Conservation (phyloP, 2,329 filamentous ascomycete species). For the Erysiphe pisi region DNA sequence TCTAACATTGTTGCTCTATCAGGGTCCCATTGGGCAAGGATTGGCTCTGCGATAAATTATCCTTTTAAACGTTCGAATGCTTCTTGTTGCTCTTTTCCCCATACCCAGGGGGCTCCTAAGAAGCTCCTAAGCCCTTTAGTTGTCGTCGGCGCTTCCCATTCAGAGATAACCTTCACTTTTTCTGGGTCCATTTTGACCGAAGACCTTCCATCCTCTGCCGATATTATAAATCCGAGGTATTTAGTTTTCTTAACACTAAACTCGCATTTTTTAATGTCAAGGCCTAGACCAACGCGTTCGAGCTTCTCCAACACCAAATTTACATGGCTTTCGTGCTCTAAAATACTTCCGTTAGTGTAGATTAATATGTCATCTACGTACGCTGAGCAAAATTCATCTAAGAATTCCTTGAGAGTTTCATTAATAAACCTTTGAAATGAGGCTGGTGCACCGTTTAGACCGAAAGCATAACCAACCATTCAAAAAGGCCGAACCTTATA, state of each 20-base stretch:
- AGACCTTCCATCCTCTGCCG: neutral
- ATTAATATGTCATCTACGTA: constrained; percentile 8
- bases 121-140: neutral
- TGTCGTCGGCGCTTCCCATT: constrained; percentile 1
- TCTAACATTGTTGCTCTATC: neutral
- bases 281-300: neutral
- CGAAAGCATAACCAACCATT: constrained; percentile 28
- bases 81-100: neutral
- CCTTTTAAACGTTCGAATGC: neutral
- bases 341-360: neutral
- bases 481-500: neutral
- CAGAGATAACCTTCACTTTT: constrained; percentile 11
- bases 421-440: constrained; percentile 23
- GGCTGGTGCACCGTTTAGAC: constrained; percentile 21
- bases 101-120: neutral
- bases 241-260: neutral
- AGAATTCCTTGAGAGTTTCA: neutral
- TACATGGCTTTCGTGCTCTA: neutral
- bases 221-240: constrained; percentile 4
- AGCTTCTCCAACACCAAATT: neutral
- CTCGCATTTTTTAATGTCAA: neutral
- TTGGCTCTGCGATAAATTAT: constrained; percentile 1
- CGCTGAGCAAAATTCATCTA: constrained; percentile 13
- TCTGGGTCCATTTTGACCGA: constrained; percentile 4
- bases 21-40: neutral